These are phyloP conservation scores for Baeospora myosura DNA, from an alignment of 1,284 basidiomycete species.

Conservation along the genomic window DNA sequence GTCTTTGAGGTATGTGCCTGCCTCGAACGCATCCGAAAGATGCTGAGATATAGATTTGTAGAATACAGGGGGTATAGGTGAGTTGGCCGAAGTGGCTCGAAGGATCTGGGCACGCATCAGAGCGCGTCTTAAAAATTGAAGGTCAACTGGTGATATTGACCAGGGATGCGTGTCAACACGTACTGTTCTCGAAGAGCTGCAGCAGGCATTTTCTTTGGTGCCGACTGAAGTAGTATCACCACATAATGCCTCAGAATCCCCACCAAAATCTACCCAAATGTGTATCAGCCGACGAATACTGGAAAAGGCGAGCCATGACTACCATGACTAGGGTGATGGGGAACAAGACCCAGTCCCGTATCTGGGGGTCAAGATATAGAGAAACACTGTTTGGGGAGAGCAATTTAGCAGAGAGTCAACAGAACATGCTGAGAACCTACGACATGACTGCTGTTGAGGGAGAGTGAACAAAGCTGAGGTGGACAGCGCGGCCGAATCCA, in stretches of 20 bases:
- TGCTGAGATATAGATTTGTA: conserved; percentile 73
- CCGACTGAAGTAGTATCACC: conserved; percentile 76
- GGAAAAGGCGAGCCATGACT: conserved; percentile 20
- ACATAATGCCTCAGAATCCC: conserved; percentile 94
- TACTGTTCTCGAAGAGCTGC: conserved; percentile 90
- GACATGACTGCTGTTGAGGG: conserved; percentile 29
- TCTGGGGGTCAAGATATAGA: conserved; percentile 88
- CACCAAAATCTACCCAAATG: conserved; percentile 69
- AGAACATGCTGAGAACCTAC: too few relatives aligned
- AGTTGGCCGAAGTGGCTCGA: conserved; percentile 71
- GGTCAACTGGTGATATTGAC: conserved; percentile 2
- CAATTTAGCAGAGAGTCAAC: too few relatives aligned
- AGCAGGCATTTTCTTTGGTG: conserved; percentile 76
- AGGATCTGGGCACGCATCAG: conserved; percentile 79
- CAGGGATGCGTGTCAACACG: conserved; percentile 26
- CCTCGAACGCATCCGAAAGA: conserved; percentile 63
- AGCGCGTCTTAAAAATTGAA: conserved; percentile 56
- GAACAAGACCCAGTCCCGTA: conserved; percentile 91
- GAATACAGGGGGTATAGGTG: conserved; percentile 67
- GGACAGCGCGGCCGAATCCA: too few relatives aligned
- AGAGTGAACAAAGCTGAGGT: conserved; percentile 1
- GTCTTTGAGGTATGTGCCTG: conserved; percentile 81
- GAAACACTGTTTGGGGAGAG: conserved; percentile 66
- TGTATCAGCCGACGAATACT: conserved; percentile 6
- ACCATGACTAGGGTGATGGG: conserved; percentile 98